phyloP scores from a whole-genome alignment of 768 basidiomycete species.

The Podaxis carcinomalis region DNA sequence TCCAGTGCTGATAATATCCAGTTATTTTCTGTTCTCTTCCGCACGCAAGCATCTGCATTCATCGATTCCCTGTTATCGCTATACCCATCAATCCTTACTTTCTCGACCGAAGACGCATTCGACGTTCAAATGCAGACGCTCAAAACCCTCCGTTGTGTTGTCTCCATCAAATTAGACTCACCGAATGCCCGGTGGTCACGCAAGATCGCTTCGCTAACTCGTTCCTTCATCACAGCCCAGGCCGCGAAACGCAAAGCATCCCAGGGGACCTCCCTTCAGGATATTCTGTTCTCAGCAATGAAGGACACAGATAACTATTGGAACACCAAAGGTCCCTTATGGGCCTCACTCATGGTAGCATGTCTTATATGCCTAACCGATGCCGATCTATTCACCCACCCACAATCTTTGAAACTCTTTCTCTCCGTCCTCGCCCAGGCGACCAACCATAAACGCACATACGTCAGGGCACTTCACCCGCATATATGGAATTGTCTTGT shows the following conservation, averaged over 20 bases:
- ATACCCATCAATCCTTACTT: not conserved
- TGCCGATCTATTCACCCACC: constrained; percentile 35
- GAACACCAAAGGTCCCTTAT: constrained; percentile 29
- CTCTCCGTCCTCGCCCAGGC: constrained; percentile 29
- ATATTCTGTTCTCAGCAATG: constrained; percentile 23
- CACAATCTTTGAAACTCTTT: constrained; percentile 32
- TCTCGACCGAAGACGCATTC: not conserved
- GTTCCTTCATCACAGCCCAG: constrained; percentile 5
- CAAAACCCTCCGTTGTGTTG: constrained; percentile 1
- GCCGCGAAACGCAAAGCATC: constrained; percentile 7
- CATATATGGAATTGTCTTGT: constrained; percentile 51
- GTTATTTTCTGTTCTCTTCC: constrained; percentile 5
- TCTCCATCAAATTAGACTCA: not conserved
- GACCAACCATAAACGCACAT: constrained; percentile 27
- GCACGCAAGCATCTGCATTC: not conserved
- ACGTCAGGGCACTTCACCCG: constrained; percentile 34
- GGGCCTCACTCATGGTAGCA: constrained; percentile 41
- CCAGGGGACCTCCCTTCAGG: constrained; percentile 23
- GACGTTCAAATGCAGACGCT: not conserved
- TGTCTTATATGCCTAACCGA: constrained; percentile 47
- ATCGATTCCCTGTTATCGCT: not conserved
- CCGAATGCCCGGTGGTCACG: not conserved
- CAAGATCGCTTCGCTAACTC: not conserved
- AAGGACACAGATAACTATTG: not conserved
- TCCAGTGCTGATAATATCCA: not conserved